Conservation (phyloP, 2,329 filamentous ascomycete species). For the Pseudopithomyces maydicus region DNA sequence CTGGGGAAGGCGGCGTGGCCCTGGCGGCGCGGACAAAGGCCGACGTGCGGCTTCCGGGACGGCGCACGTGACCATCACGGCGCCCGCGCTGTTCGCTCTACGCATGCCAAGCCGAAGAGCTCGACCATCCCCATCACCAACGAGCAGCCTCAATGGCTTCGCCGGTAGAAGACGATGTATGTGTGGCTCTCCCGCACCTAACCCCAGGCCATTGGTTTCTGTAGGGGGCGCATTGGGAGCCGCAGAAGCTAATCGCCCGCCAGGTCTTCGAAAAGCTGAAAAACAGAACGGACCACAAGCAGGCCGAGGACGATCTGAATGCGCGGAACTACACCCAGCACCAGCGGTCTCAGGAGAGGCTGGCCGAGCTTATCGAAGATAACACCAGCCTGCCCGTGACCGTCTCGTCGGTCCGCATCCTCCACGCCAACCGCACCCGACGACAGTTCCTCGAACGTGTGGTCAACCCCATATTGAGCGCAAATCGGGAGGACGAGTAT, state of each 20-base stretch:
- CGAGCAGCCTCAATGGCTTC: constrained; percentile 48
- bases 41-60: neutral
- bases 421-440: constrained; percentile 84
- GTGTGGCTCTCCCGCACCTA: constrained; percentile 8
- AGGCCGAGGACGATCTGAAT: constrained; percentile 65
- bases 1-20: neutral
- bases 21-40: neutral
- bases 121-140: constrained; percentile 18
- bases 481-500: constrained; percentile 68
- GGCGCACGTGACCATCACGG: constrained; percentile 10
- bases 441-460: constrained; percentile 81
- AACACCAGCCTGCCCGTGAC: constrained; percentile 88
- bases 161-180: constrained; percentile 54
- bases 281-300: constrained; percentile 63
- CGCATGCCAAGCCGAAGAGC: constrained; percentile 31
- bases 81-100: constrained; percentile 11
- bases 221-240: neutral
- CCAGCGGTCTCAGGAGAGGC: constrained; percentile 65
- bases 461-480: constrained; percentile 76
- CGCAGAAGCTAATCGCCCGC: constrained; percentile 15
- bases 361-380: constrained; percentile 72
- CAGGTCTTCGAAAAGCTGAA: constrained; percentile 66
- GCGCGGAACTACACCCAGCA: constrained; percentile 63
- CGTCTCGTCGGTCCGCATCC: constrained; percentile 81
- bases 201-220: neutral